Conservation (phyloP, 2,329 filamentous ascomycete species). For the Apiospora pterosperma region DNA sequence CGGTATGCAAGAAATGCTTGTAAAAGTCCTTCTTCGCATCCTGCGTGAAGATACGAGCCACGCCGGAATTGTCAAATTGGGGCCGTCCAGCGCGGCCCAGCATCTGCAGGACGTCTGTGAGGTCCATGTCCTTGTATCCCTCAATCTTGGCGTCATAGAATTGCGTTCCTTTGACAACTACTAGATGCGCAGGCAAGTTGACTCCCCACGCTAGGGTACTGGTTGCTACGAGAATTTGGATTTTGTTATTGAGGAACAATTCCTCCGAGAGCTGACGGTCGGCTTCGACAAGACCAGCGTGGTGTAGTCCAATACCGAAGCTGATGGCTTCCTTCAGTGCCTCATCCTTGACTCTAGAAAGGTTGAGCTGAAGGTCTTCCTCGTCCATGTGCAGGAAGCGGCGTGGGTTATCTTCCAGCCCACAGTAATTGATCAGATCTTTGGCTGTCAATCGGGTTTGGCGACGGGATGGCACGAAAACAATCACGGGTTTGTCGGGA, state of each 20-base stretch:
- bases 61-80: conserved; percentile 93
- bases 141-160: conserved; percentile 98
- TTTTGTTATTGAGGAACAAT: conserved; percentile 95
- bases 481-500: conserved; percentile 94
- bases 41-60: conserved; percentile 95
- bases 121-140: conserved; percentile 97
- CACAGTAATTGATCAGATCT: conserved; percentile 94
- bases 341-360: conserved; percentile 89
- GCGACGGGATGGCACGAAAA: conserved; percentile 92
- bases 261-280: conserved; percentile 91
- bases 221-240: conserved; percentile 93
- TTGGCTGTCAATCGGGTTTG: conserved; percentile 94
- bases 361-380: conserved; percentile 84
- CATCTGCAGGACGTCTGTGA: conserved; percentile 98
- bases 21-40: conserved; percentile 99
- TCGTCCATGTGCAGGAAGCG: conserved; percentile 93
- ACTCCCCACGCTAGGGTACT: conserved; percentile 98
- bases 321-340: conserved; percentile 89
- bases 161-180: conserved; percentile 97
- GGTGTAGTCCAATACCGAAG: conserved; percentile 95
- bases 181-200: conserved; percentile 92
- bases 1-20: conserved; percentile 97
- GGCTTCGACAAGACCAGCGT: conserved; percentile 92
- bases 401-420: conserved; percentile 96
- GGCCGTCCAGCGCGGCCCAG: conserved; percentile 90